Percentiles rank a stretch among this genome's conserved stretches.
These are phyloP conservation scores for Rhododendron williamsianum DNA, from an alignment of 148 eudicot species.

Conservation along the genomic window DNA sequence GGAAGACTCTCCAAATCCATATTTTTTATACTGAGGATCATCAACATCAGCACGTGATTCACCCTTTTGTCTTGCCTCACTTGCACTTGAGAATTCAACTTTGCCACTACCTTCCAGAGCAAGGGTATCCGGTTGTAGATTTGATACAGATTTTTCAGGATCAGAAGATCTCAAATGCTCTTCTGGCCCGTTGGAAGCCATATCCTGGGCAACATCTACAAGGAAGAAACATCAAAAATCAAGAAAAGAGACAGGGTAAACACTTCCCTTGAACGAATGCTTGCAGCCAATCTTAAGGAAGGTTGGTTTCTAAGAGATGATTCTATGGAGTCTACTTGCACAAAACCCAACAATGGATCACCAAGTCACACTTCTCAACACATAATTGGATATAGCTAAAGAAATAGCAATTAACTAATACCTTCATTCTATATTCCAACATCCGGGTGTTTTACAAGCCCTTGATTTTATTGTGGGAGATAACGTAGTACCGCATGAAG, in stretches of 20 bases:
- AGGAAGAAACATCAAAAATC: slow-evolving; percentile 22
- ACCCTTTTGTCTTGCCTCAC: slow-evolving; percentile 15
- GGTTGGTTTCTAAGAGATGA: slow-evolving; percentile 12
- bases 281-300: slow-evolving; percentile 11
- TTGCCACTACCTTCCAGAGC: slow-evolving; percentile 15
- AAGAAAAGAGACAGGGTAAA: slow-evolving; percentile 22
- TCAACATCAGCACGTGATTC: slow-evolving; percentile 14
- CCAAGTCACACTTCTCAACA: not conserved
- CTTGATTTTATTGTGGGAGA: not conserved
- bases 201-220: slow-evolving; percentile 50
- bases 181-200: slow-evolving; percentile 27
- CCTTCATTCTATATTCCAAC: not conserved
- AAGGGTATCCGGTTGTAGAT: slow-evolving; percentile 14
- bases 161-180: slow-evolving; percentile 23
- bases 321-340: not conserved
- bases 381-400: not conserved
- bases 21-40: not conserved
- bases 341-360: not conserved
- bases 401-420: not conserved
- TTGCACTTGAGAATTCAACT: slow-evolving; percentile 16
- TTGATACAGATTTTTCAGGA: slow-evolving; percentile 22
- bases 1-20: slow-evolving; percentile 8
- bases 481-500: not conserved
- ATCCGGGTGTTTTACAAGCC: not conserved
- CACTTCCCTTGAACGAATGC: slow-evolving; percentile 18